phyloP scores from a whole-genome alignment of 139 green algal genomes.

The Tetradesmus lagerheimii region DNA sequence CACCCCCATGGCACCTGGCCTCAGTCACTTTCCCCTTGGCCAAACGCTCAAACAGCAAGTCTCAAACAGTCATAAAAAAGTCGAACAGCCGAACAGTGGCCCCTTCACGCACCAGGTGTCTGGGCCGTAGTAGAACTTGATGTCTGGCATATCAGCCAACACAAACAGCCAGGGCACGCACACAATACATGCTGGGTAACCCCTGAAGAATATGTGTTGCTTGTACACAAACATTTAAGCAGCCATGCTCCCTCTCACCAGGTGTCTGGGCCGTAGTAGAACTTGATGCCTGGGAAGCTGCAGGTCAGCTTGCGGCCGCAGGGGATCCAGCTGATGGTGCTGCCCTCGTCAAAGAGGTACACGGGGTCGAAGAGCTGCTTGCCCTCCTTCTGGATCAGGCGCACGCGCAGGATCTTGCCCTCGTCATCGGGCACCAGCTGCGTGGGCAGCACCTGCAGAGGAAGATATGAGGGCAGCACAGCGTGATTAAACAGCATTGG shows the following conservation, averaged over 20 bases:
- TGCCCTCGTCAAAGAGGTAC: slow-evolving; percentile 99
- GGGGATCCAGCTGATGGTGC: slow-evolving; percentile 99
- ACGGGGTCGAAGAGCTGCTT: slow-evolving; percentile 88
- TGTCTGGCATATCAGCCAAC: too few relatives aligned
- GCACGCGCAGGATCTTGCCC: slow-evolving; percentile 98
- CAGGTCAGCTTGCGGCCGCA: slow-evolving; percentile 99
- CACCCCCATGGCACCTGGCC: too few relatives aligned
- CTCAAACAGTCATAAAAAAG: too few relatives aligned
- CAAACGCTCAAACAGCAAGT: too few relatives aligned
- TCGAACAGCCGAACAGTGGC: too few relatives aligned
- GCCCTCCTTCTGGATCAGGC: slow-evolving; percentile 99
- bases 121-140: slow-evolving; percentile 94
- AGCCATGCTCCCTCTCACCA: slow-evolving; percentile 88
- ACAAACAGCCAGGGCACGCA: too few relatives aligned
- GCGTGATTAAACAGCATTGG: too few relatives aligned
- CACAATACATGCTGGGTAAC: too few relatives aligned
- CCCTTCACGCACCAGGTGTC: slow-evolving; percentile 98
- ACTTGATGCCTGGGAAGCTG: slow-evolving; percentile 97
- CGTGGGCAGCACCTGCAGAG: slow-evolving; percentile 96
- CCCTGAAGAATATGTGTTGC: too few relatives aligned
- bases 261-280: slow-evolving; percentile 95
- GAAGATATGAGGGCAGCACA: too few relatives aligned
- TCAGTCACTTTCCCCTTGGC: too few relatives aligned
- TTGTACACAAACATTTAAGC: too few relatives aligned
- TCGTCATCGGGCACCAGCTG: slow-evolving; percentile 99